These are phyloP conservation scores for Cadophora gregata DNA, from an alignment of 2,329 filamentous ascomycete species.

Conservation along the genomic window DNA sequence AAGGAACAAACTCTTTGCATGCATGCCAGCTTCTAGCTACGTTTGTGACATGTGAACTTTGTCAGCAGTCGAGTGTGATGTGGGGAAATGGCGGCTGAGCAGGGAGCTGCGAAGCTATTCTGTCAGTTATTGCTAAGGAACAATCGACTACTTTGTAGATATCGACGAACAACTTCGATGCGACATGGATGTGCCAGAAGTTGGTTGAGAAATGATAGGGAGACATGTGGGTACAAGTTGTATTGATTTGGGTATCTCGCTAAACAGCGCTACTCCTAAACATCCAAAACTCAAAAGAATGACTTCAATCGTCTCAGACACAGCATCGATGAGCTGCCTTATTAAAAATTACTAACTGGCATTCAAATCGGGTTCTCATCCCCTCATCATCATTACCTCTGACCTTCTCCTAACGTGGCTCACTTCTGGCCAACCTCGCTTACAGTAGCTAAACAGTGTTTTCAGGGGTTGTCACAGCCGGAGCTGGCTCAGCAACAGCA, in stretches of 20 bases:
- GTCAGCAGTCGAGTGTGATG: neutral
- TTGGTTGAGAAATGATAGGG: neutral
- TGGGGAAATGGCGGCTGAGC: neutral
- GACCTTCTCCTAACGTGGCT: neutral
- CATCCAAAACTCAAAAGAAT: neutral
- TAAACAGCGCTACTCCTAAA: neutral
- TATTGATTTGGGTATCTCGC: slow-evolving; percentile 7
- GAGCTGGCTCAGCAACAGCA: slow-evolving; percentile 14
- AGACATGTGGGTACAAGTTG: neutral
- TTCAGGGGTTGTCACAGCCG: neutral
- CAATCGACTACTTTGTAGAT: neutral
- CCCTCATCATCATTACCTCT: neutral
- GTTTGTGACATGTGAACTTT: neutral
- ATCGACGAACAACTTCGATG: neutral
- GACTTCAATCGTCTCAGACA: neutral
- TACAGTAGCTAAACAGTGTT: slow-evolving; percentile 8
- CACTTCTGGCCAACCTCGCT: neutral
- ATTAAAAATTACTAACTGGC: neutral
- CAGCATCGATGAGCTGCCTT: neutral
- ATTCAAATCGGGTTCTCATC: neutral
- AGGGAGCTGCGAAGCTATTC: neutral
- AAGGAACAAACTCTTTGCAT: slow-evolving; percentile 9
- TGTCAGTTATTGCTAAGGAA: neutral
- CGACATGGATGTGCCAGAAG: neutral
- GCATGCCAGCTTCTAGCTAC: neutral